A percentile compares a stretch with the other conserved stretches of the same genome.
phyloP scores from a whole-genome alignment of 1,139 yeast genomes.

The Torulaspora pretoriensis region DNA sequence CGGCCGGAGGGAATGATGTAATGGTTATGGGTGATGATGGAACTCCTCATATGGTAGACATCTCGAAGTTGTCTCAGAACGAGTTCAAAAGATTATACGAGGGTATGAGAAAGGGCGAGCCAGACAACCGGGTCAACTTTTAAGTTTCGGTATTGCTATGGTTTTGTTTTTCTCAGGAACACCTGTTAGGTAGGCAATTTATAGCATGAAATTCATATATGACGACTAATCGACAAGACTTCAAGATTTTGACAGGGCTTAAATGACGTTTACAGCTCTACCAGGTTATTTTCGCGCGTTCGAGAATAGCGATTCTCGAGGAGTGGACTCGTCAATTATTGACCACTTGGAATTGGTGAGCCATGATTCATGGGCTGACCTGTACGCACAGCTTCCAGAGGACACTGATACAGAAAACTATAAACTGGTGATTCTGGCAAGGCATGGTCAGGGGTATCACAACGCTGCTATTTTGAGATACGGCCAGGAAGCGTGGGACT shows the following conservation, averaged over 20 bases:
- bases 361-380: conserved; percentile 44
- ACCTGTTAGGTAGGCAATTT: conserved; percentile 3
- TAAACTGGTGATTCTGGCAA: conserved; percentile 57
- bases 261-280: conserved; percentile 20
- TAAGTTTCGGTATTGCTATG: conserved; percentile 9
- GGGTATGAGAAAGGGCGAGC: conserved; percentile 32
- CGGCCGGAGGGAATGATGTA: conserved; percentile 8
- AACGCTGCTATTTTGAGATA: conserved; percentile 57
- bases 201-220: conserved; percentile 1
- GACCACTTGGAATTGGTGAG: conserved; percentile 46
- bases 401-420: conserved; percentile 30
- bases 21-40: conserved; percentile 4
- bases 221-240: neutral
- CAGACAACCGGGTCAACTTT: conserved; percentile 34
- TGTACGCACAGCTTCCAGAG: conserved; percentile 29
- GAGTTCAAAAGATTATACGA: conserved; percentile 32
- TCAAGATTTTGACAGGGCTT: neutral
- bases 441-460: conserved; percentile 80
- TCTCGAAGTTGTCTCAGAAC: conserved; percentile 28
- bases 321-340: conserved; percentile 19
- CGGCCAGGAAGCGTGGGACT: conserved; percentile 56
- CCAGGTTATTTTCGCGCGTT: conserved; percentile 29
- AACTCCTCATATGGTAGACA: conserved; percentile 26
- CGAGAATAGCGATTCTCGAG: conserved; percentile 7
- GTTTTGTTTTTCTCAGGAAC: neutral